Evolutionary conservation across 1,139 yeast genomes (phyloP).

Genomic region (Yamadazyma dushanensis): DNA sequence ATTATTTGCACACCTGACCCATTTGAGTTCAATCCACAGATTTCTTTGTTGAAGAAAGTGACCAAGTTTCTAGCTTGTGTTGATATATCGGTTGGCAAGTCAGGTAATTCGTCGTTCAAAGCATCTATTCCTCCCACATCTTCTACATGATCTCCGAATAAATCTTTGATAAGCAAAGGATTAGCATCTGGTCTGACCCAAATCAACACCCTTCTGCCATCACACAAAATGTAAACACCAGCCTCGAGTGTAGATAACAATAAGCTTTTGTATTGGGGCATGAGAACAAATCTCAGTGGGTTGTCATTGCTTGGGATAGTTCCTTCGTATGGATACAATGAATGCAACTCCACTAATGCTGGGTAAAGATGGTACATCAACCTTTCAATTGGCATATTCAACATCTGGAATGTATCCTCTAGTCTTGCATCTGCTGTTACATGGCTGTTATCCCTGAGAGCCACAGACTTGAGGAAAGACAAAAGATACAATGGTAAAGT

Average conservation of each 20-base stretch:
- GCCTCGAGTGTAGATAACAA: slow-evolving; percentile 53
- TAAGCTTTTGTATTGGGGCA: slow-evolving; percentile 51
- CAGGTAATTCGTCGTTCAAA: slow-evolving; percentile 66
- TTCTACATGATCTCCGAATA: slow-evolving; percentile 61
- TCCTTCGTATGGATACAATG: slow-evolving; percentile 58
- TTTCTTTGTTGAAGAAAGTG: slow-evolving; percentile 44
- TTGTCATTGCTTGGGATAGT: slow-evolving; percentile 36
- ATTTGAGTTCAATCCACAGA: slow-evolving; percentile 33
- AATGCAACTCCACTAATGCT: slow-evolving; percentile 72
- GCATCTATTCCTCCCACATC: slow-evolving; percentile 47
- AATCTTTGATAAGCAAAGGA: slow-evolving; percentile 65
- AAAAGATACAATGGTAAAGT: slow-evolving; percentile 70
- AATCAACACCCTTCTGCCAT: slow-evolving; percentile 61
- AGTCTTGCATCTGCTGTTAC: slow-evolving; percentile 58
- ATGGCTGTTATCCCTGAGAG: slow-evolving; percentile 54
- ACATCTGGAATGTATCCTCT: slow-evolving; percentile 54
- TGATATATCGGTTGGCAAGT: slow-evolving; percentile 67
- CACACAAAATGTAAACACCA: slow-evolving; percentile 77
- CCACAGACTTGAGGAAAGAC: slow-evolving; percentile 66
- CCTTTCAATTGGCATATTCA: slow-evolving; percentile 57
- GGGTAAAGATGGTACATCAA: slow-evolving; percentile 77
- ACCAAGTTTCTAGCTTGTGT: slow-evolving; percentile 66
- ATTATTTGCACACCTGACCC: slow-evolving; percentile 57
- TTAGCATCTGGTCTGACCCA: slow-evolving; percentile 77
- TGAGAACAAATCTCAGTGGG: slow-evolving; percentile 48